Base-by-base conservation (phyloP, 306 rosid species). In the Erythrophleum fordii region DNA sequence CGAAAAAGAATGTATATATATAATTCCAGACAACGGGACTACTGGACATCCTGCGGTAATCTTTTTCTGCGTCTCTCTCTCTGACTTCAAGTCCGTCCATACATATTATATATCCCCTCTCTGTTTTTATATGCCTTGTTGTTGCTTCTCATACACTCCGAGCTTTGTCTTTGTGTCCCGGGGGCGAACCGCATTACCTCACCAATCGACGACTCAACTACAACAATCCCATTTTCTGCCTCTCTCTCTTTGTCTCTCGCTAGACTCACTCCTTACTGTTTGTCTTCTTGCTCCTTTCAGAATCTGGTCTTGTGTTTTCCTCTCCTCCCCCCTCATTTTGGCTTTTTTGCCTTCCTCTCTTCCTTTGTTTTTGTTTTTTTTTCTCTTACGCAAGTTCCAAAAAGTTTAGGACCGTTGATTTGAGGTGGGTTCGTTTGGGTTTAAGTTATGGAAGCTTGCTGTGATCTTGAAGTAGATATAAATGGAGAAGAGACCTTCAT, bases 231-330 rank as follows among this genome's bases (percentile, higher is more conserved):
- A 75, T 79, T 86, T 76, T 51, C 79, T 73, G 28, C 76, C 44
- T 78, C 45, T 72, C 4, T 76, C 82, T 67, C 80, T 74, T 2
- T 18, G 5, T 65, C 70, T 34, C 29, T 35, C 72, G 11, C 28
- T 67, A 11, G 31, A 22, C 51, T 14, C n/a, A 5, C 53, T 68
- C 35, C 82, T 67, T 88, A 77, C 69, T 76, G 56, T 83, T 89
- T 91, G 96, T 93, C 96, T 77, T 91, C 82, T 91, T 88, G 35
- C 81, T 42, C 22, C 5, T 79, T 68, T 83, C 77, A 82, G 95
- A 89, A 90, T 94, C 89, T 86, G 81, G 25, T 77, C 77, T 68
- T 39, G 73, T 78, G 49, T 75, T 65, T 61, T 72, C 72, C 77
- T 53, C 34, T 45, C 35, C 37, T 61, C 78, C 66, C 65, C 51